Evolutionary conservation across 345 rosid species (phyloP).

Genomic region (Brassica nigra): DNA sequence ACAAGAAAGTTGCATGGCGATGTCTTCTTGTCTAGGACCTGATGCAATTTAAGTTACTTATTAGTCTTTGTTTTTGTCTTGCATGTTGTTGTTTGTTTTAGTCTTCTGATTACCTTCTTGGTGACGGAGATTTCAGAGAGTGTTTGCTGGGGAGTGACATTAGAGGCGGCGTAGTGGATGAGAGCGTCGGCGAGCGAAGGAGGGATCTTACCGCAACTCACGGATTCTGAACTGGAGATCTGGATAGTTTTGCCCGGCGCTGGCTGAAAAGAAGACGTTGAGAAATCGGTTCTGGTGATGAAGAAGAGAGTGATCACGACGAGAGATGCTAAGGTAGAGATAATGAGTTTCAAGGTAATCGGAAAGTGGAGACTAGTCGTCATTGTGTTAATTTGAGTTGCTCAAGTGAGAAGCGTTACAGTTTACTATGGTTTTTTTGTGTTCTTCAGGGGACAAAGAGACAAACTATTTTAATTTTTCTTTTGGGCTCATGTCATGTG

Average conservation of each 20-base stretch:
- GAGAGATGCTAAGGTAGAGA: conserved; percentile 30
- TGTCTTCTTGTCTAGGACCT: conserved; percentile 50
- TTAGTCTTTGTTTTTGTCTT: not conserved
- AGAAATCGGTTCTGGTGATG: conserved; percentile 47
- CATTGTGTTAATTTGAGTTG: conserved; percentile 20
- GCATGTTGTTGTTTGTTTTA: not conserved
- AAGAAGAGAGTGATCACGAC: conserved; percentile 40
- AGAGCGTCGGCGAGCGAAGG: conserved; percentile 68
- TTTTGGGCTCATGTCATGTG: not conserved
- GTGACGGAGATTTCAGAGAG: conserved; percentile 73
- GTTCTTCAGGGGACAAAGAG: conserved; percentile 21
- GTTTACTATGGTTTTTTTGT: not conserved
- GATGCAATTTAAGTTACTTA: not conserved
- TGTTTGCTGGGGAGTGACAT: conserved; percentile 91
- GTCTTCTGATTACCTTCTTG: conserved; percentile 41
- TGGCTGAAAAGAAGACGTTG: conserved; percentile 40
- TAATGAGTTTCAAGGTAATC: conserved; percentile 18
- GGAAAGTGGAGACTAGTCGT: conserved; percentile 21
- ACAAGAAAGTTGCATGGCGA: conserved; percentile 89
- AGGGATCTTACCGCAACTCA: conserved; percentile 58
- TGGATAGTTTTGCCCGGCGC: not conserved
- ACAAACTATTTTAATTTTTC: conserved; percentile 1
- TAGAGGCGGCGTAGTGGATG: conserved; percentile 72
- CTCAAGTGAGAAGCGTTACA: conserved; percentile 13
- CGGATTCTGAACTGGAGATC: conserved; percentile 25